Conservation (phyloP, 2,329 filamentous ascomycete species). For the Aureobasidium sp. region DNA sequence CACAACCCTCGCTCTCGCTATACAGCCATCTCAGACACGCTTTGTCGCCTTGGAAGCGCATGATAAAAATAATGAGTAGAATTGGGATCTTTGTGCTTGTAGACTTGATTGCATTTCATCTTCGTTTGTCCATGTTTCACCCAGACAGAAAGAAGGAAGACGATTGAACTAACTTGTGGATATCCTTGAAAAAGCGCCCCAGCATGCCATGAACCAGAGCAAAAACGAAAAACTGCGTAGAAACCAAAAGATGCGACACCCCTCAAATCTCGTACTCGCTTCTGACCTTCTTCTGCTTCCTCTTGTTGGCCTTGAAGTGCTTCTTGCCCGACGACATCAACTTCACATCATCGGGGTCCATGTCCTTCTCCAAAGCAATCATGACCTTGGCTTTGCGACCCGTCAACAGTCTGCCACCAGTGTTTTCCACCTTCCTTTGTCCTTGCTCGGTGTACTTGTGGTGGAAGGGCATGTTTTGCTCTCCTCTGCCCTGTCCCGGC, state of each 20-base stretch:
- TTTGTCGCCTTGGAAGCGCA: too few relatives aligned
- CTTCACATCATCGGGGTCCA: slow-evolving; percentile 56
- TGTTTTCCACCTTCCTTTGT: slow-evolving; percentile 25
- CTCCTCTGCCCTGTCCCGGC: slow-evolving; percentile 50
- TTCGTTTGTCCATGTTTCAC: too few relatives aligned
- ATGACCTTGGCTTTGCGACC: slow-evolving; percentile 77
- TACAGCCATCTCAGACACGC: too few relatives aligned
- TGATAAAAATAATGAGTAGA: too few relatives aligned
- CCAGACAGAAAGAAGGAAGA: not conserved
- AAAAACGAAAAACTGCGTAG: not conserved
- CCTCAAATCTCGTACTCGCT: slow-evolving; percentile 11
- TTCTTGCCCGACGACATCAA: slow-evolving; percentile 61
- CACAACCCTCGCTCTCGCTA: not conserved
- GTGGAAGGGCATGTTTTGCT: slow-evolving; percentile 74
- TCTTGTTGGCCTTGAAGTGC: slow-evolving; percentile 78
- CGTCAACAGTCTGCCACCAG: slow-evolving; percentile 59
- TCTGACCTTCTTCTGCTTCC: slow-evolving; percentile 27
- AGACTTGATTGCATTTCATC: too few relatives aligned
- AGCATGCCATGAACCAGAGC: not conserved
- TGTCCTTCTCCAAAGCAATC: slow-evolving; percentile 71
- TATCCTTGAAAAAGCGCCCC: slow-evolving; percentile 5
- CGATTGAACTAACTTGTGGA: not conserved
- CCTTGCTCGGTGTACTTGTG: slow-evolving; percentile 84
- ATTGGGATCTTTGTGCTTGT: too few relatives aligned
- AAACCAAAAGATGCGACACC: not conserved